Evolutionary conservation across 305 asterid genomes (phyloP).

Genomic region (Fraxinus sp.): DNA sequence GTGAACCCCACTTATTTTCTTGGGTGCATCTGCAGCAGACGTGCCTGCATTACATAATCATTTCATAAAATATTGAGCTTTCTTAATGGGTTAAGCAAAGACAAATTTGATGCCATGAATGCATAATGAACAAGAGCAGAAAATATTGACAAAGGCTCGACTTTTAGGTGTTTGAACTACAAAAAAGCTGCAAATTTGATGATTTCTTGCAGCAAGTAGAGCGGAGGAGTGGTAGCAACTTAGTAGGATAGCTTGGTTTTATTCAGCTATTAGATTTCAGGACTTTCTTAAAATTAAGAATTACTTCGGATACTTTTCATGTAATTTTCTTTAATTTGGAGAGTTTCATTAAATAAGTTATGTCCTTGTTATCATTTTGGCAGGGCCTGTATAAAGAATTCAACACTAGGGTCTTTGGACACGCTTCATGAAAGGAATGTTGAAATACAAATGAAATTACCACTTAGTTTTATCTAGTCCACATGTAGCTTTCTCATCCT

Average conservation of each 20-base stretch:
- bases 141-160: background rate
- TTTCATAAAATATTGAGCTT: background rate
- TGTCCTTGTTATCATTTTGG: background rate
- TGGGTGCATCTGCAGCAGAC: slow-evolving; percentile 49
- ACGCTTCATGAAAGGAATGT: background rate
- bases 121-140: background rate
- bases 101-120: background rate
- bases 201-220: background rate
- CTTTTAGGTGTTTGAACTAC: background rate
- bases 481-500: background rate
- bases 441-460: background rate
- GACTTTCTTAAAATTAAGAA: background rate
- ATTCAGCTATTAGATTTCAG: background rate
- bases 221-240: background rate
- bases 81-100: background rate
- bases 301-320: background rate
- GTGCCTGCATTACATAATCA: slow-evolving; percentile 33
- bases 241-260: background rate
- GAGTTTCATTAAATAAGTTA: background rate
- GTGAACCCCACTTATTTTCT: slow-evolving; percentile 61
- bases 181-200: background rate
- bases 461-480: background rate
- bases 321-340: background rate
- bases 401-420: background rate
- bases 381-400: background rate